These are phyloP conservation scores for Hymenoscyphus linearis DNA, from an alignment of 2,329 filamentous ascomycete species.

Conservation along the genomic window DNA sequence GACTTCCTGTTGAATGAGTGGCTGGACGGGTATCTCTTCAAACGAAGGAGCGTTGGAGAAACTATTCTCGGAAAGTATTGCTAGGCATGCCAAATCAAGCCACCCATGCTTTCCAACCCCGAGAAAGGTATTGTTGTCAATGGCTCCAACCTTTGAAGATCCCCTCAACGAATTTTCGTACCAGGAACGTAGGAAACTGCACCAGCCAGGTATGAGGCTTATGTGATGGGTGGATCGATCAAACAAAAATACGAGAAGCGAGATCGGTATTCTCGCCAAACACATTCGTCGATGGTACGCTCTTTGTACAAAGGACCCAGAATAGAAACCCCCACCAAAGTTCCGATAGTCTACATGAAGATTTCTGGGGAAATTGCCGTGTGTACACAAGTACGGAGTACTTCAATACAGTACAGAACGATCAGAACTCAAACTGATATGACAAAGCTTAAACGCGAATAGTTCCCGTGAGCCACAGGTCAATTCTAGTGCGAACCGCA, in stretches of 20 bases:
- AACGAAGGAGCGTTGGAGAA: constrained; percentile 8
- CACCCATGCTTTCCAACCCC: background rate
- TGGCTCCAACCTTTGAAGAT: background rate
- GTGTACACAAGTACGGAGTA: too few species aligned
- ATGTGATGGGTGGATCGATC: constrained; percentile 1
- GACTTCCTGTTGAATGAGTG: constrained; percentile 11
- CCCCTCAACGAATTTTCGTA: background rate
- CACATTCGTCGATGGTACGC: background rate
- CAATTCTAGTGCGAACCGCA: background rate
- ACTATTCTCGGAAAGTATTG: constrained; percentile 10
- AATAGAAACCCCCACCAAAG: background rate
- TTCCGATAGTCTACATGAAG: background rate
- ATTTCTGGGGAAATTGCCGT: background rate
- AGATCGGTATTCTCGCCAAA: background rate
- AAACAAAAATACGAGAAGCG: constrained; percentile 5
- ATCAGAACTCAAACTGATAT: constrained; percentile 15
- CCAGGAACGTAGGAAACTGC: background rate
- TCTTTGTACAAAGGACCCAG: background rate
- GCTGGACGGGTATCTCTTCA: constrained; percentile 8
- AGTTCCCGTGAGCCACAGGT: background rate
- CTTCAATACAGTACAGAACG: background rate
- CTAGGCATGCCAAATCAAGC: constrained; percentile 6
- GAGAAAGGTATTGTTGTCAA: background rate
- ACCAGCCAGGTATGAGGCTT: constrained; percentile 5
- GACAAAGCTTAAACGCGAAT: constrained; percentile 1